phyloP scores from a whole-genome alignment of 1,284 basidiomycete species.

The Melampsora larici-populina region DNA sequence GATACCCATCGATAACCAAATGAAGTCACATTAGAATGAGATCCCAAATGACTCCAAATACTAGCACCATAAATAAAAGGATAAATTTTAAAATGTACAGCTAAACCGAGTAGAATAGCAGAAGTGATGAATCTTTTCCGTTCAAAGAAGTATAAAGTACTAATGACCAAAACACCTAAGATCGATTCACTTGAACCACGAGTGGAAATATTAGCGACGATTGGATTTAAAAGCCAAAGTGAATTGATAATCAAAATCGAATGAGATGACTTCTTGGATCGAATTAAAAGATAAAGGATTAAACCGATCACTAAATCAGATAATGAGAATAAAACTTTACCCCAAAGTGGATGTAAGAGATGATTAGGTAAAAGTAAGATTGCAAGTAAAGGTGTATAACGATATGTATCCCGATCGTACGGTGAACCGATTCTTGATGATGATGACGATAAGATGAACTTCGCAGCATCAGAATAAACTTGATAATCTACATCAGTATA shows the following conservation, averaged over 20 bases:
- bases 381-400: conserved; percentile 94
- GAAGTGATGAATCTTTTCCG: conserved; percentile 56
- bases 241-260: conserved; percentile 54
- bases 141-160: conserved; percentile 64
- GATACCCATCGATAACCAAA: conserved; percentile 55
- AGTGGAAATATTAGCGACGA: conserved; percentile 93
- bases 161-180: conserved; percentile 74
- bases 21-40: neutral
- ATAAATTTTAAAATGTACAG: conserved; percentile 92
- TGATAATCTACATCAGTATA: conserved; percentile 97
- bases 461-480: conserved; percentile 87
- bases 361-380: conserved; percentile 84
- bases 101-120: conserved; percentile 70
- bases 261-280: conserved; percentile 47
- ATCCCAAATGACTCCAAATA: conserved; percentile 55
- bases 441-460: conserved; percentile 60
- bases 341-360: conserved; percentile 73
- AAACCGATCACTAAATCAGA: conserved; percentile 78
- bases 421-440: conserved; percentile 62
- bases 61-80: conserved; percentile 83
- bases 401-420: conserved; percentile 87
- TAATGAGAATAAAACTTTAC: conserved; percentile 82
- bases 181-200: conserved; percentile 90
- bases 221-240: conserved; percentile 82
- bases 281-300: conserved; percentile 62